Conservation (phyloP, 2,329 filamentous ascomycete genomes). For the Tolypocladium ophioglossoides region DNA sequence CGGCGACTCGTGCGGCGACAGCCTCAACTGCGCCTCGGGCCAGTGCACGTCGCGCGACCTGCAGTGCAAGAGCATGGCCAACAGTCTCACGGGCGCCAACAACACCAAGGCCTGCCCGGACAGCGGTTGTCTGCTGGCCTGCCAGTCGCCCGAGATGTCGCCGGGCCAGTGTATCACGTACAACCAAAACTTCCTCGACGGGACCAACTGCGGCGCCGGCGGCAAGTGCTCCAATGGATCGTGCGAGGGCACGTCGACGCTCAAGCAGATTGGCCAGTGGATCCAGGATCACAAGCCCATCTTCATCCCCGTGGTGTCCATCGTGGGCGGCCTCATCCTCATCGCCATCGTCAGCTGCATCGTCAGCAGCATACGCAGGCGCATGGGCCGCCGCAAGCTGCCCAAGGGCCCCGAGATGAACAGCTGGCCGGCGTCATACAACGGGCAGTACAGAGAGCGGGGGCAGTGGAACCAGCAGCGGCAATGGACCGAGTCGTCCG, state of each 20-base stretch:
- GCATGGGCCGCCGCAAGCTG: conserved; percentile 10
- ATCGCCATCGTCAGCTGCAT: conserved; percentile 60
- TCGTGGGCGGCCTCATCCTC: conserved; percentile 62
- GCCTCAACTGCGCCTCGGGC: conserved; percentile 74
- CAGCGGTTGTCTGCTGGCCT: conserved; percentile 62
- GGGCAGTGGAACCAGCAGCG: background rate
- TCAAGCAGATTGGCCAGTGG: conserved; percentile 64
- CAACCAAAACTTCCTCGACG: conserved; percentile 89
- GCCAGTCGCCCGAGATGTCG: conserved; percentile 59
- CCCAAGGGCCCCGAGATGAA: conserved; percentile 15
- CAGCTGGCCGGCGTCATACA: conserved; percentile 13
- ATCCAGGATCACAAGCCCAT: conserved; percentile 67
- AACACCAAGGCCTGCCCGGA: conserved; percentile 66
- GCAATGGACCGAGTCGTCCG: conserved; percentile 1
- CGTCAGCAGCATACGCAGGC: conserved; percentile 30
- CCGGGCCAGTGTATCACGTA: conserved; percentile 59
- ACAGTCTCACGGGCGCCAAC: conserved; percentile 60
- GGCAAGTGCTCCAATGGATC: conserved; percentile 70
- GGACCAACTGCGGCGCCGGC: conserved; percentile 71
- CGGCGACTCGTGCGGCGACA: conserved; percentile 59
- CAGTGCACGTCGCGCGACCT: conserved; percentile 88
- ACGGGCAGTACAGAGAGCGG: background rate
- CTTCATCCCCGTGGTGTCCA: conserved; percentile 67
- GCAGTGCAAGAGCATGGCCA: conserved; percentile 81
- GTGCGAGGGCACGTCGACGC: conserved; percentile 61